phyloP scores from a whole-genome alignment of 805 yeast species.

The Saccharomycopsis vini region DNA sequence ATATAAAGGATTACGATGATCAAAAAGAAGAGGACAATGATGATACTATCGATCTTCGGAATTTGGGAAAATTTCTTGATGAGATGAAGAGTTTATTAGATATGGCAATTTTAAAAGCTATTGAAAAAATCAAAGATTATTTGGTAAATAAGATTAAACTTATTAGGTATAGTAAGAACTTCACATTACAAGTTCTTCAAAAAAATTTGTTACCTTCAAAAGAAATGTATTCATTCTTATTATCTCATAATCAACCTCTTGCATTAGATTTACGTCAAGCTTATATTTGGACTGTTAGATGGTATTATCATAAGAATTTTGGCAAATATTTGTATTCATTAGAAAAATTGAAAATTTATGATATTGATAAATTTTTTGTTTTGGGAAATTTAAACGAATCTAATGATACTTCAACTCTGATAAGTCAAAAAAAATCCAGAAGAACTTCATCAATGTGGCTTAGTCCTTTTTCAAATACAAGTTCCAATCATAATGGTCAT shows the following conservation, averaged over 20 bases:
- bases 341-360: conserved; percentile 48
- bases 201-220: conserved; percentile 51
- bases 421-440: no score
- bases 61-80: conserved; percentile 21
- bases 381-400: conserved; percentile 37
- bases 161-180: conserved; percentile 51
- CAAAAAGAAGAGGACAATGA: conserved; percentile 1
- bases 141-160: conserved; percentile 55
- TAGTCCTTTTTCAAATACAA: conserved; percentile 8
- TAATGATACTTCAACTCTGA: not conserved
- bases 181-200: conserved; percentile 71
- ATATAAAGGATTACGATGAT: conserved; percentile 15
- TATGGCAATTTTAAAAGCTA: conserved; percentile 48
- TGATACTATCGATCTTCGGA: conserved; percentile 11
- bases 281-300: conserved; percentile 77
- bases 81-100: conserved; percentile 31
- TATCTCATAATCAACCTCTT: conserved; percentile 45
- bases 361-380: conserved; percentile 47
- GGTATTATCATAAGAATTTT: conserved; percentile 84
- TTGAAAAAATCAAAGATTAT: conserved; percentile 70
- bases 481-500: not conserved
- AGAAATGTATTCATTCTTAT: conserved; percentile 52
- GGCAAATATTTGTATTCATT: conserved; percentile 67
- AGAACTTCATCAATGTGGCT: conserved; percentile 17
- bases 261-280: conserved; percentile 72